A percentile compares a stretch with the other conserved stretches of the same genome.
Conservation (phyloP, 2,329 filamentous ascomycete genomes). For the Colletotrichum lindemuthianum region DNA sequence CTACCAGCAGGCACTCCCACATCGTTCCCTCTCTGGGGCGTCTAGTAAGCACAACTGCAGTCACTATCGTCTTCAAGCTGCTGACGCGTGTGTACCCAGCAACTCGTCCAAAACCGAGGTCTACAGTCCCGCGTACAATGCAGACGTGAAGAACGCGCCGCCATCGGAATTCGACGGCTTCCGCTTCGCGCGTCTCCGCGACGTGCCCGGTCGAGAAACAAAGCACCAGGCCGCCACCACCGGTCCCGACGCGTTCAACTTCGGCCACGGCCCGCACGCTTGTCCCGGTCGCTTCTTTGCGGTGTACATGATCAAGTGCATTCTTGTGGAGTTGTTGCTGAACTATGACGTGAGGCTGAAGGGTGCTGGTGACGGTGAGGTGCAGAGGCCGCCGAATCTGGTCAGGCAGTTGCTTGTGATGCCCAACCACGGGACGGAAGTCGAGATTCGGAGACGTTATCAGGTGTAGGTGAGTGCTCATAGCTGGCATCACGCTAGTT, state of each 20-base stretch:
- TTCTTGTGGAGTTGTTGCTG: slow-evolving; percentile 31
- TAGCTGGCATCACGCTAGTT: too few species aligned
- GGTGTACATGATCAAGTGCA: slow-evolving; percentile 36
- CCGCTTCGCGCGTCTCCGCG: slow-evolving; percentile 39
- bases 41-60: slow-evolving; percentile 27
- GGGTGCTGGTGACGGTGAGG: neutral
- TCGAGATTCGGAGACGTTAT: slow-evolving; percentile 26
- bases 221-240: slow-evolving; percentile 46
- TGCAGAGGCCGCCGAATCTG: slow-evolving; percentile 18
- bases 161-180: slow-evolving; percentile 40
- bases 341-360: slow-evolving; percentile 32
- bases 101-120: slow-evolving; percentile 29
- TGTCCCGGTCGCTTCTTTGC: slow-evolving; percentile 37
- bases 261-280: slow-evolving; percentile 39
- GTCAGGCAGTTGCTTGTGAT: neutral
- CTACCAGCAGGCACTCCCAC: slow-evolving; percentile 42
- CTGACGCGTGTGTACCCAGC: neutral
- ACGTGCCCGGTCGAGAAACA: slow-evolving; percentile 32
- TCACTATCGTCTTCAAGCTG: too few species aligned
- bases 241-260: slow-evolving; percentile 54
- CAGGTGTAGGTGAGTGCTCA: neutral
- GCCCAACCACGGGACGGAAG: slow-evolving; percentile 3
- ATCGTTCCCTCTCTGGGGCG: slow-evolving; percentile 39
- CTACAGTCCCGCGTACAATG: slow-evolving; percentile 37
- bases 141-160: slow-evolving; percentile 27